These are phyloP conservation scores for Antrodiella citrinella DNA, from an alignment of 768 basidiomycete species.

Conservation along the genomic window DNA sequence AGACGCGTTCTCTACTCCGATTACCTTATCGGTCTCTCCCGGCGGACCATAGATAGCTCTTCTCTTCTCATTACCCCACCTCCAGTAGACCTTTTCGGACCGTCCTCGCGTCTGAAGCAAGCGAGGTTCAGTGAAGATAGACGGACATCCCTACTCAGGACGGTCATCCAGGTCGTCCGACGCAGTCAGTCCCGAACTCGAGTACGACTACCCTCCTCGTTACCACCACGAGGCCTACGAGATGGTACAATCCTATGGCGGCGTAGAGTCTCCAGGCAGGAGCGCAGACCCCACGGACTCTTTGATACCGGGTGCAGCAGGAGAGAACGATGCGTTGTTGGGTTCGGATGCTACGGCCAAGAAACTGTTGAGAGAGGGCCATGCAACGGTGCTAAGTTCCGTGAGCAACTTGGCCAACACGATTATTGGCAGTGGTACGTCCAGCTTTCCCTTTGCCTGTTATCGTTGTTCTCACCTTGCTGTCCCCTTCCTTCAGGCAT, in stretches of 20 bases:
- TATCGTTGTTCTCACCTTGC: neutral
- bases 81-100: too few relatives aligned
- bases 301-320: slow-evolving; percentile 24
- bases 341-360: slow-evolving; percentile 29
- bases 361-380: slow-evolving; percentile 43
- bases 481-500: slow-evolving; percentile 64
- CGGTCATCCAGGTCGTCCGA: neutral
- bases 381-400: slow-evolving; percentile 59
- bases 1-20: too few relatives aligned
- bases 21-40: too few relatives aligned
- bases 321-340: slow-evolving; percentile 57
- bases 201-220: neutral
- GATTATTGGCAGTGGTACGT: slow-evolving; percentile 82
- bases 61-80: too few relatives aligned
- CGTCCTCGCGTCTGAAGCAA: neutral
- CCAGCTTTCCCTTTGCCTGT: too few relatives aligned
- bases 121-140: neutral
- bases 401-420: slow-evolving; percentile 83
- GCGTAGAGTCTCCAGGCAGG: slow-evolving; percentile 30
- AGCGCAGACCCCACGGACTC: slow-evolving; percentile 16
- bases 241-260: slow-evolving; percentile 67
- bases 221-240: slow-evolving; percentile 31
- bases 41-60: too few relatives aligned
- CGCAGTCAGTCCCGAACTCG: neutral
- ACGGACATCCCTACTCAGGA: neutral